Conservation (phyloP, 2,329 filamentous ascomycete genomes). For the Tympanopsis confertula region DNA sequence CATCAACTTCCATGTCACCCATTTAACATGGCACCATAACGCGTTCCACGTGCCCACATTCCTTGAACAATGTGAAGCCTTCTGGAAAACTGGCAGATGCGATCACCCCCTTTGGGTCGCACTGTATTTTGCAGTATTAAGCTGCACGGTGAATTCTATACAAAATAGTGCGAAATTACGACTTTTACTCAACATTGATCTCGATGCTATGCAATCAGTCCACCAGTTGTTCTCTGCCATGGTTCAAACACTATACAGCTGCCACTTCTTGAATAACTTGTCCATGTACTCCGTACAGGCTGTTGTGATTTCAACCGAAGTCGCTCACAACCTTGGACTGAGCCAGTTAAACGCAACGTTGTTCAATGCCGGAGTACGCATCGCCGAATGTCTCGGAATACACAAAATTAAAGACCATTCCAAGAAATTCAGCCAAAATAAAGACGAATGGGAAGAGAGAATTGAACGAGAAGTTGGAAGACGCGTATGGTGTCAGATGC, state of each 20-base stretch:
- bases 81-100: slow-evolving; percentile 9
- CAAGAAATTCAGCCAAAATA: not conserved
- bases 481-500: slow-evolving; percentile 21
- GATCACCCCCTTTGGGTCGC: slow-evolving; percentile 14
- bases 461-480: slow-evolving; percentile 18
- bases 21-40: slow-evolving; percentile 15
- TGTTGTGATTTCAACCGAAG: slow-evolving; percentile 21
- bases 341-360: slow-evolving; percentile 21
- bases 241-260: slow-evolving; percentile 17
- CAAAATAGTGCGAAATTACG: slow-evolving; percentile 8
- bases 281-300: slow-evolving; percentile 20
- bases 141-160: slow-evolving; percentile 9
- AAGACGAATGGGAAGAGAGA: slow-evolving; percentile 7
- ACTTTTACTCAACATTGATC: not conserved
- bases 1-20: slow-evolving; percentile 11
- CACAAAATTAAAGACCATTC: slow-evolving; percentile 8
- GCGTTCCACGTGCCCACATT: slow-evolving; percentile 12
- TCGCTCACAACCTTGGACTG: slow-evolving; percentile 21
- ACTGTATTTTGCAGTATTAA: slow-evolving; percentile 12
- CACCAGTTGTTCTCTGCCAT: slow-evolving; percentile 14
- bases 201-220: slow-evolving; percentile 7
- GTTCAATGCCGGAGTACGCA: slow-evolving; percentile 19
- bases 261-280: slow-evolving; percentile 15
- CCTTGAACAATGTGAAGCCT: slow-evolving; percentile 9
- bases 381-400: slow-evolving; percentile 17